A percentile compares a stretch with the other conserved stretches of the same genome.
Conservation (phyloP, 2,329 filamentous ascomycete genomes). For the Fusarium subglutinans region DNA sequence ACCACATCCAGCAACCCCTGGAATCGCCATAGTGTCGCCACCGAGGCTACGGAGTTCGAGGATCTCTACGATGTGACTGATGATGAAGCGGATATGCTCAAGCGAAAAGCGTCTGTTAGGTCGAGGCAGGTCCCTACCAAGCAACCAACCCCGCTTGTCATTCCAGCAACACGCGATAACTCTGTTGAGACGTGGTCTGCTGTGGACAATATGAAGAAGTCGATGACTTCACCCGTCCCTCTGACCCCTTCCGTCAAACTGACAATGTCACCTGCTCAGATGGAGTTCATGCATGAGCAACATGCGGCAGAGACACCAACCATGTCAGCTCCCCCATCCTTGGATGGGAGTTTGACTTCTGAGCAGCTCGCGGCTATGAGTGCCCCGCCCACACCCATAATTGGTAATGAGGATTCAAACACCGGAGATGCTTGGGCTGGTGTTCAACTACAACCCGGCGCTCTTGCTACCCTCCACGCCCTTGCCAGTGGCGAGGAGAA, state of each 20-base stretch:
- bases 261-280: constrained; percentile 77
- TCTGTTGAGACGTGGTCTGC: constrained; percentile 56
- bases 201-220: constrained; percentile 55
- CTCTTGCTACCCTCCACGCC: constrained; percentile 81
- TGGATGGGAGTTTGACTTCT: constrained; percentile 88
- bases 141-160: constrained; percentile 59
- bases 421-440: constrained; percentile 74
- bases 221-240: constrained; percentile 65
- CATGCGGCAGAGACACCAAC: constrained; percentile 74
- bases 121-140: constrained; percentile 53
- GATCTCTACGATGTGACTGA: constrained; percentile 90
- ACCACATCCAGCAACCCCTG: constrained; percentile 67
- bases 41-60: constrained; percentile 79
- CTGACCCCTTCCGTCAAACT: constrained; percentile 73
- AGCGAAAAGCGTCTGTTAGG: constrained; percentile 47
- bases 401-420: constrained; percentile 64
- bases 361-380: constrained; percentile 87
- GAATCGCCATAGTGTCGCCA: constrained; percentile 70
- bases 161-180: constrained; percentile 54
- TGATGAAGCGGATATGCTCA: constrained; percentile 65
- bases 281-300: constrained; percentile 74
- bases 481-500: constrained; percentile 72
- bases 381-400: constrained; percentile 83
- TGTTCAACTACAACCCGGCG: constrained; percentile 79
- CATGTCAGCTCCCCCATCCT: constrained; percentile 82